Percentiles rank a stretch among this genome's conserved stretches.
Conservation (phyloP, 495 filamentous ascomycete species). For the Neurospora sublineolata region DNA sequence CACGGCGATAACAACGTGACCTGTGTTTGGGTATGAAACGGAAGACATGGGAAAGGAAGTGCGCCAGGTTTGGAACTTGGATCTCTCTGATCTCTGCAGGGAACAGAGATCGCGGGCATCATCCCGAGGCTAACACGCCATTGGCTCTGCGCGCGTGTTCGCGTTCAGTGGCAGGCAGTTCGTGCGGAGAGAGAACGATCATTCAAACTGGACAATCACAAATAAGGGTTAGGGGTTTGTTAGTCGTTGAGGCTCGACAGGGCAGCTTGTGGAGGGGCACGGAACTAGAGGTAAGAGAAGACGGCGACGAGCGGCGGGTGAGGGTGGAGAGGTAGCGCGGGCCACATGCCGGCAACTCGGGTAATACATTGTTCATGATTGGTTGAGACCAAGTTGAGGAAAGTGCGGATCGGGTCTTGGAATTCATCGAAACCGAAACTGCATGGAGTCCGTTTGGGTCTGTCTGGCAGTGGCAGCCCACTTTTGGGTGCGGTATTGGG, state of each 20-base stretch:
- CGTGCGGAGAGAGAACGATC: neutral
- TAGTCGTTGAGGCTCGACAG: neutral
- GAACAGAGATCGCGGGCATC: neutral
- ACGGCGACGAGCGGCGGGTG: neutral
- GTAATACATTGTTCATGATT: slow-evolving; percentile 19
- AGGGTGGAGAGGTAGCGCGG: slow-evolving; percentile 2
- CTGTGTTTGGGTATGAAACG: neutral
- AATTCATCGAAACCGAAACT: slow-evolving; percentile 5
- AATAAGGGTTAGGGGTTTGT: neutral
- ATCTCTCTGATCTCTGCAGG: neutral
- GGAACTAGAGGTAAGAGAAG: neutral
- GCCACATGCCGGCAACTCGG: slow-evolving; percentile 22
- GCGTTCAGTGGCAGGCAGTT: neutral
- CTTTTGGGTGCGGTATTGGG: neutral
- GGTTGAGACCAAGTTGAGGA: slow-evolving; percentile 3
- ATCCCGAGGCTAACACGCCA: neutral
- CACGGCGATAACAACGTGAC: neutral
- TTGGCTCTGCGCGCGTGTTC: neutral
- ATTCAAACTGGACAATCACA: neutral
- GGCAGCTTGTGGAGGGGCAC: neutral
- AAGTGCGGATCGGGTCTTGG: slow-evolving; percentile 13
- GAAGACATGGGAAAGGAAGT: neutral
- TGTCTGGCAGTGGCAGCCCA: neutral
- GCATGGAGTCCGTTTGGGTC: neutral
- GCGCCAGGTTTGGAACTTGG: neutral